Percentiles rank a stretch among this genome's conserved stretches.
These are phyloP conservation scores for Lichtheimia corymbifera DNA, from an alignment of 371 early-diverging fungal species.

Conservation along the genomic window DNA sequence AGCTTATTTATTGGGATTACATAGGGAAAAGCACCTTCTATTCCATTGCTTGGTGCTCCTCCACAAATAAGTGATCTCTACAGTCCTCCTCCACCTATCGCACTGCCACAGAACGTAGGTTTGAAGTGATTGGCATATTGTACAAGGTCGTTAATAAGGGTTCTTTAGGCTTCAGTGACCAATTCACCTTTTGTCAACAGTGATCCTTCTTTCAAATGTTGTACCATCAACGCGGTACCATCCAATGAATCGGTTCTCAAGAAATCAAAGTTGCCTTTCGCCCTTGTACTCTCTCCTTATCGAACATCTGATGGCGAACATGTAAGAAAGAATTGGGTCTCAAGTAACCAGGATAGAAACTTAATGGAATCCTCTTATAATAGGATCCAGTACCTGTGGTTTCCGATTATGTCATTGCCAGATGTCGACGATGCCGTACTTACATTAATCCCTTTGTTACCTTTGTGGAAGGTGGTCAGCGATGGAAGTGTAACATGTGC, in stretches of 20 bases:
- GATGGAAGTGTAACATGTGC: conserved; percentile 97
- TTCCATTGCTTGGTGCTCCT: conserved; percentile 55
- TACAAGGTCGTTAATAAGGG: not conserved
- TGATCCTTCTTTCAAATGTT: conserved; percentile 78
- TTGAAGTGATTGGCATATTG: not conserved
- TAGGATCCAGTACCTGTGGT: conserved; percentile 83
- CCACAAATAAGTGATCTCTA: conserved; percentile 59
- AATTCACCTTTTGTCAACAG: conserved; percentile 66
- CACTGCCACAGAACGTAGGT: conserved; percentile 61
- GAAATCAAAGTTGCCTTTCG: conserved; percentile 87
- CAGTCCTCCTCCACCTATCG: conserved; percentile 54
- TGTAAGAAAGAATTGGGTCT: conserved; percentile 3
- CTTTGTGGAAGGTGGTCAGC: conserved; percentile 89
- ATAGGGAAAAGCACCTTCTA: conserved; percentile 13
- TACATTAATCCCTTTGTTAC: conserved; percentile 95
- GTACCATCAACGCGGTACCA: conserved; percentile 88
- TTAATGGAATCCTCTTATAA: not conserved
- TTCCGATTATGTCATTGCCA: conserved; percentile 80
- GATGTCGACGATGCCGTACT: conserved; percentile 92
- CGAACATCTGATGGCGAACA: conserved; percentile 54
- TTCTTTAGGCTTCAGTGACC: conserved; percentile 61
- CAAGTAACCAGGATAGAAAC: not conserved
- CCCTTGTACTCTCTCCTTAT: conserved; percentile 85
- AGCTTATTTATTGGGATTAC: not conserved
- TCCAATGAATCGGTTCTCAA: conserved; percentile 73